phyloP scores from a whole-genome alignment of 176 grass and related monocot genomes.

The Cenchrus americanus region DNA sequence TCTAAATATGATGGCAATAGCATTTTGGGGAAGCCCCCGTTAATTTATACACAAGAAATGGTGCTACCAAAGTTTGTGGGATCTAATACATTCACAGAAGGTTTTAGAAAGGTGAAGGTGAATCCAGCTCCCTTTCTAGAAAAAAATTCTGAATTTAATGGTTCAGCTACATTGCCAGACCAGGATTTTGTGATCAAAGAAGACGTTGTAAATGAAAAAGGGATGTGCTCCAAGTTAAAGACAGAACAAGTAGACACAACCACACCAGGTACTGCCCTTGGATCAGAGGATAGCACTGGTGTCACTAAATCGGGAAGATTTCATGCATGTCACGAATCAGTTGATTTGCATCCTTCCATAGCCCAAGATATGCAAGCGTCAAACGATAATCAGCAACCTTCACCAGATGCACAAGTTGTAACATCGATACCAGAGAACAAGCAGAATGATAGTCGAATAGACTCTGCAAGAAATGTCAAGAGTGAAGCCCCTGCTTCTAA shows the following conservation, averaged over 20 bases:
- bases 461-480: background rate
- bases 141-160: slow-evolving; percentile 31
- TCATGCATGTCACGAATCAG: slow-evolving; percentile 16
- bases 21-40: slow-evolving; percentile 48
- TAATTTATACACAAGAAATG: slow-evolving; percentile 41
- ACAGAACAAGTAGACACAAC: slow-evolving; percentile 17
- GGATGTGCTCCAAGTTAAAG: slow-evolving; percentile 24
- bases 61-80: slow-evolving; percentile 21
- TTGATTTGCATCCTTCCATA: background rate
- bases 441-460: slow-evolving; percentile 24
- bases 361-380: slow-evolving; percentile 36
- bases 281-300: slow-evolving; percentile 32
- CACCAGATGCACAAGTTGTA: slow-evolving; percentile 6
- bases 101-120: slow-evolving; percentile 22
- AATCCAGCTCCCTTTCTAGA: slow-evolving; percentile 31
- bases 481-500: slow-evolving; percentile 10
- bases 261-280: background rate
- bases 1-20: slow-evolving; percentile 26
- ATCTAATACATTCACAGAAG: slow-evolving; percentile 27
- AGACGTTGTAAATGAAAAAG: slow-evolving; percentile 16
- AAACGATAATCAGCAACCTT: slow-evolving; percentile 33
- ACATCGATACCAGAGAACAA: slow-evolving; percentile 32
- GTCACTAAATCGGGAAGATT: slow-evolving; percentile 12
- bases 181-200: slow-evolving; percentile 37
- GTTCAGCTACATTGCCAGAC: slow-evolving; percentile 31